Conservation (phyloP, 257 asterid species). For the Cynanchum wilfordii region DNA sequence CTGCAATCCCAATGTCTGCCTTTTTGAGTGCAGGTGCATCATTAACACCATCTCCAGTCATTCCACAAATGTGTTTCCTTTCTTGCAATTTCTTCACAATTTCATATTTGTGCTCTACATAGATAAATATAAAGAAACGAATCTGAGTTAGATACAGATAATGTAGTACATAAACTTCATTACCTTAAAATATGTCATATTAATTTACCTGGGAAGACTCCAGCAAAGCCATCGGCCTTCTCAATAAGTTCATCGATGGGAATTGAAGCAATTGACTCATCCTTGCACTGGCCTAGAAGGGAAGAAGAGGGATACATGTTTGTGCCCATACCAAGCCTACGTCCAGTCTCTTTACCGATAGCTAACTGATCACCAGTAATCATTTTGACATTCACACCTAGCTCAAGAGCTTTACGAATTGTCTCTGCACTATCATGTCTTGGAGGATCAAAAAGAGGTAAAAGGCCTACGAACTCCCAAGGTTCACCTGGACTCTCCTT, state of each 20-base stretch:
- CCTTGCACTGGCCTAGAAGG: constrained; percentile 74
- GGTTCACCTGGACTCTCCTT: constrained; percentile 63
- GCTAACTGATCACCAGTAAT: constrained; percentile 93
- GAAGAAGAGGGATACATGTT: constrained; percentile 96
- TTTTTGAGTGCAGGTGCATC: constrained; percentile 88
- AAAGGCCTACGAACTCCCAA: constrained; percentile 79
- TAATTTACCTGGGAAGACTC: constrained; percentile 78
- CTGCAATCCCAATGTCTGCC: constrained; percentile 91
- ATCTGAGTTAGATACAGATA: not conserved
- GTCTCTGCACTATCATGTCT: constrained; percentile 95
- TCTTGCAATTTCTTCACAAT: constrained; percentile 81
- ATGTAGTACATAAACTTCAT: not conserved
- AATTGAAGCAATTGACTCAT: constrained; percentile 60
- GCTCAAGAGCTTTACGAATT: constrained; percentile 72
- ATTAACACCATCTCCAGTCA: constrained; percentile 94
- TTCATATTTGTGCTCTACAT: constrained; percentile 74
- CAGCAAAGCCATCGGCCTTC: constrained; percentile 93
- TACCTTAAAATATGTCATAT: not conserved
- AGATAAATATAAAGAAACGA: not conserved
- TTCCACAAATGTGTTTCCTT: constrained; percentile 74
- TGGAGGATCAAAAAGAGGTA: constrained; percentile 92
- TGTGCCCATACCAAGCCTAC: constrained; percentile 92
- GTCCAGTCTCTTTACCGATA: constrained; percentile 87
- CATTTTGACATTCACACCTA: constrained; percentile 93
- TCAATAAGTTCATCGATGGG: constrained; percentile 85